These are phyloP conservation scores for Auriscalpium vulgare DNA, from an alignment of 768 basidiomycete species.

Conservation along the genomic window DNA sequence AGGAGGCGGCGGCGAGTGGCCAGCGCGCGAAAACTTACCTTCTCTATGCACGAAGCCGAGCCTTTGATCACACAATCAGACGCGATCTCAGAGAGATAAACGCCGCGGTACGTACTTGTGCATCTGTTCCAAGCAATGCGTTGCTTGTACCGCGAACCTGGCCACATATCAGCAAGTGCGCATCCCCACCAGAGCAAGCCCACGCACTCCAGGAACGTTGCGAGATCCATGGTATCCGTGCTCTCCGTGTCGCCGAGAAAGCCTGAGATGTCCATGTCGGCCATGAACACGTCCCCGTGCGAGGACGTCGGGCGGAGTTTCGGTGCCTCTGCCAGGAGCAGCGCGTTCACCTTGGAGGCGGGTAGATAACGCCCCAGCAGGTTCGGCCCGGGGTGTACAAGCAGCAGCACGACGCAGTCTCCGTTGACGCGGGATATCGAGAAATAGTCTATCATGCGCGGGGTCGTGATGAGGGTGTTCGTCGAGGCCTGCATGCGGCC, in stretches of 20 bases:
- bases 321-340: slow-evolving; percentile 49
- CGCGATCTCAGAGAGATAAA: slow-evolving; percentile 3
- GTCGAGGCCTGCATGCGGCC: slow-evolving; percentile 39
- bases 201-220: slow-evolving; percentile 64
- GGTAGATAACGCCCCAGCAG: slow-evolving; percentile 66
- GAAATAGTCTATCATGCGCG: slow-evolving; percentile 58
- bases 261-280: slow-evolving; percentile 37
- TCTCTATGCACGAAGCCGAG: slow-evolving; percentile 60
- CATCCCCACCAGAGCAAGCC: slow-evolving; percentile 1
- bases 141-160: slow-evolving; percentile 71
- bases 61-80: slow-evolving; percentile 22
- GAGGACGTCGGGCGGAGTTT: slow-evolving; percentile 33
- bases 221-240: slow-evolving; percentile 69
- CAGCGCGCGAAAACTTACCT: slow-evolving; percentile 29
- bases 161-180: slow-evolving; percentile 2
- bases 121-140: slow-evolving; percentile 59
- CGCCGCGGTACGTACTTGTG: slow-evolving; percentile 37
- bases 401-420: slow-evolving; percentile 62
- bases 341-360: slow-evolving; percentile 53
- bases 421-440: slow-evolving; percentile 58
- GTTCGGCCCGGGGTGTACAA: slow-evolving; percentile 65
- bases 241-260: slow-evolving; percentile 46
- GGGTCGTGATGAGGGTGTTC: slow-evolving; percentile 44
- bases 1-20: not conserved
- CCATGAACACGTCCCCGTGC: slow-evolving; percentile 45